phyloP scores from a whole-genome alignment of 1,139 yeast genomes.

The Magnusiomyces sp. region DNA sequence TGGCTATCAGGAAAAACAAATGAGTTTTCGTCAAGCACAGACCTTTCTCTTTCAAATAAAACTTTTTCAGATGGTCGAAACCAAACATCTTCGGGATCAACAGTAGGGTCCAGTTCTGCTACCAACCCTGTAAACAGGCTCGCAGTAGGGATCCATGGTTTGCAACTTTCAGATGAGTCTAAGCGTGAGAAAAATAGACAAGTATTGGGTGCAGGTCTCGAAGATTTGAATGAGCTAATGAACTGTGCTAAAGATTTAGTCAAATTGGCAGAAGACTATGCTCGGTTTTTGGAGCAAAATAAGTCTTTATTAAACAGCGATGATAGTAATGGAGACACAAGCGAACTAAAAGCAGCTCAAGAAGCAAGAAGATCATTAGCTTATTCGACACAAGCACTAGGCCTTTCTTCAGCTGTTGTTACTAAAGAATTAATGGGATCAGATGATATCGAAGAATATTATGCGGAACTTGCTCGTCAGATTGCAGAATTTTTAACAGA shows the following conservation, averaged over 20 bases:
- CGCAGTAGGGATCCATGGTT: slow-evolving; percentile 54
- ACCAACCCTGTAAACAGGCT: not conserved
- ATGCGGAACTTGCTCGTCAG: slow-evolving; percentile 48
- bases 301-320: slow-evolving; percentile 15
- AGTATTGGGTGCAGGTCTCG: slow-evolving; percentile 59
- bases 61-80: too few species aligned
- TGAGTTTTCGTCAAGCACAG: not conserved
- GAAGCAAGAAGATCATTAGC: slow-evolving; percentile 25
- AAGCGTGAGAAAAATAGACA: slow-evolving; percentile 53
- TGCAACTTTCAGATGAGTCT: slow-evolving; percentile 52
- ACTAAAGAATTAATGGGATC: slow-evolving; percentile 30
- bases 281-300: slow-evolving; percentile 25
- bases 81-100: too few species aligned
- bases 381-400: slow-evolving; percentile 29
- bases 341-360: slow-evolving; percentile 7
- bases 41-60: not conserved
- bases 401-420: slow-evolving; percentile 30
- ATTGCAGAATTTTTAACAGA: slow-evolving; percentile 44
- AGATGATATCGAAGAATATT: slow-evolving; percentile 34
- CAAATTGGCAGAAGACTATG: slow-evolving; percentile 46
- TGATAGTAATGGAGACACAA: slow-evolving; percentile 3
- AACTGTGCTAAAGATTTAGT: slow-evolving; percentile 69
- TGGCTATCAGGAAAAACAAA: slow-evolving; percentile 14
- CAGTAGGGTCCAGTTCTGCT: not conserved
- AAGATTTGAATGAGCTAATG: slow-evolving; percentile 71